A percentile compares a stretch with the other conserved stretches of the same genome.
Conservation (phyloP, 1,284 basidiomycete genomes). For the Takashimella koratensis region DNA sequence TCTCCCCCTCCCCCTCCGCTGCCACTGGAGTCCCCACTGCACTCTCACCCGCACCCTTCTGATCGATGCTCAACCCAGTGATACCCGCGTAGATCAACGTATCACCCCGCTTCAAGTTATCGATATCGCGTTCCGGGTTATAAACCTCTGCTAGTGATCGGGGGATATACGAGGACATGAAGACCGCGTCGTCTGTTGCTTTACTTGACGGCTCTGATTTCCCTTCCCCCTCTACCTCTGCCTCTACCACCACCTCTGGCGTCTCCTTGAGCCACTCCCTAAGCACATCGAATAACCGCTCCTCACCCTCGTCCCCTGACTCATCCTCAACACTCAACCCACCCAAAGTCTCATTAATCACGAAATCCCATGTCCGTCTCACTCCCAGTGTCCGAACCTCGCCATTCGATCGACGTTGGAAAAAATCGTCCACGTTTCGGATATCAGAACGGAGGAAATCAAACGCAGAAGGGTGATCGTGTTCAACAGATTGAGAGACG, state of each 20-base stretch:
- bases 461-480: constrained; percentile 93
- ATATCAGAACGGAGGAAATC: constrained; percentile 94
- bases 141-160: constrained; percentile 84
- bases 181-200: constrained; percentile 75
- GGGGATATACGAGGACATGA: constrained; percentile 87
- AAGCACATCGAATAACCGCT: constrained; percentile 47
- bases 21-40: constrained; percentile 7
- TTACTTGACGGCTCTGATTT: constrained; percentile 8
- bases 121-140: constrained; percentile 86
- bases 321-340: constrained; percentile 18
- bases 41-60: constrained; percentile 9
- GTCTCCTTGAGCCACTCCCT: constrained; percentile 56
- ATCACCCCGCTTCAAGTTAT: constrained; percentile 62
- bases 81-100: constrained; percentile 79
- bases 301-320: constrained; percentile 45
- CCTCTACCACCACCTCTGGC: constrained; percentile 13
- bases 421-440: constrained; percentile 90
- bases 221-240: not conserved
- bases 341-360: constrained; percentile 59
- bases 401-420: constrained; percentile 62
- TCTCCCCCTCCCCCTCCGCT: constrained; percentile 14
- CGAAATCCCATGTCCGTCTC: constrained; percentile 80
- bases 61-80: constrained; percentile 63
- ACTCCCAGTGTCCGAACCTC: constrained; percentile 72
- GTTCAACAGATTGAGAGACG: constrained; percentile 97